Evolutionary conservation across 2,329 filamentous ascomycete genomes (phyloP), one percentile per base, ranked within the genome.

Genomic region (Paecilomyces sp.): DNA sequence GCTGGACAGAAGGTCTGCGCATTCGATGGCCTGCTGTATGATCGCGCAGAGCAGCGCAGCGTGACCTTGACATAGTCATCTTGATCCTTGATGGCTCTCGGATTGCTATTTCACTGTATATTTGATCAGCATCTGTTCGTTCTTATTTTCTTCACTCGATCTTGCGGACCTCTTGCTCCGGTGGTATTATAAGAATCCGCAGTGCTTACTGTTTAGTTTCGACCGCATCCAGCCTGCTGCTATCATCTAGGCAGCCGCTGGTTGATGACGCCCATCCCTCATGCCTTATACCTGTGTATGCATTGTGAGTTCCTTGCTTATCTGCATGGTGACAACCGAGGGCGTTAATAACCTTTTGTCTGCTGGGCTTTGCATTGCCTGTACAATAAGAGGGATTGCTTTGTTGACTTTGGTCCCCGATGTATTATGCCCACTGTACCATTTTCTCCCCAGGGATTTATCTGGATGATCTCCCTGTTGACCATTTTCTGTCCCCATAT

Each of bases 1-100:
- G 93, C 52, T 99, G 94, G 94, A 86, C 88, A 2, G 90, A 95
- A 60, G 92, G 91, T 1, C 78, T 97, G 67, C 86, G 87, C 64
- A 82, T 85, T 58, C 81, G 89, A 59, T 92, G 89, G 89, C 78
- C 80, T 18, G 77, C 70, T 55, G 59, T 66, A 54, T 68, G 51
- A 59, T 12, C 5, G n/a, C 11, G 13, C 9, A 47, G 18, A 22
- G 18, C 24, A 11, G 12, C 11, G 13, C 30, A 22, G 24, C 18
- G 5, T 15, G 12, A 53, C 12, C 3, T 30, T 53, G 25, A 52
- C 34, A 12, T n/a, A 15, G 15, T n/a, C 36, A n/a, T 8, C n/a
- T 47, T n/a, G 36, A 47, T 3, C n/a, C 7, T 18, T 28, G n/a
- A 22, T 3, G 24, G 13, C 51, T 11, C n/a, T 22, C 51, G 13